Percentiles rank a stretch among this genome's conserved stretches.
phyloP scores from a whole-genome alignment of 768 basidiomycete genomes.

The Phylloporus sp. region DNA sequence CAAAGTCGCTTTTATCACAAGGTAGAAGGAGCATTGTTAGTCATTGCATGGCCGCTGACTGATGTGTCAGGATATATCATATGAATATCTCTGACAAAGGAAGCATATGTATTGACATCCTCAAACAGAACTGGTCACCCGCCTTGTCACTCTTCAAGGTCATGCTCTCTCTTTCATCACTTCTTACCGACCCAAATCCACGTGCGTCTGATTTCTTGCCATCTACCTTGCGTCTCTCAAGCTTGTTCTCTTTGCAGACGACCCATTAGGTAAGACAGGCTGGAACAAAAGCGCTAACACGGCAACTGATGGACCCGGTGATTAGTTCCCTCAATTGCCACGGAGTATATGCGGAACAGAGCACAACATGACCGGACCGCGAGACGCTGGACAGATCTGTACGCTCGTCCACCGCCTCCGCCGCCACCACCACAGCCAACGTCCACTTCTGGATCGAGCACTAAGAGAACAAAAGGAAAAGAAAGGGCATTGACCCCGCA shows the following conservation, averaged over 20 bases:
- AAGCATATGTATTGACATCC: conserved; percentile 82
- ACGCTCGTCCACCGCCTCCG: conserved; percentile 48
- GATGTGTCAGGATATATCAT: conserved; percentile 68
- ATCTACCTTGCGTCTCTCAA: conserved; percentile 2
- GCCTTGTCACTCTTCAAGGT: conserved; percentile 93
- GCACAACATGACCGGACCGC: conserved; percentile 74
- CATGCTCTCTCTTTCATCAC: conserved; percentile 86
- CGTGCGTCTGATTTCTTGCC: conserved; percentile 44
- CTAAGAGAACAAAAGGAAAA: conserved; percentile 36
- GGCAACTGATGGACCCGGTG: background rate
- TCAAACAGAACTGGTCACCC: conserved; percentile 94
- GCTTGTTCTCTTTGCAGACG: conserved; percentile 40
- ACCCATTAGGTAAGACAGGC: conserved; percentile 56
- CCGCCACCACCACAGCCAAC: conserved; percentile 18
- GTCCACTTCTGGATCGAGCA: background rate
- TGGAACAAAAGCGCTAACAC: background rate
- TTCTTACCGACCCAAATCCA: conserved; percentile 93
- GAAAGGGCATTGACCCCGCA: conserved; percentile 19
- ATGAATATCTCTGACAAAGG: conserved; percentile 85
- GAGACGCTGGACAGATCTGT: conserved; percentile 70
- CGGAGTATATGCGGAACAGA: conserved; percentile 62
- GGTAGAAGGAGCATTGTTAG: conserved; percentile 38
- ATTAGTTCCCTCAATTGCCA: conserved; percentile 68
- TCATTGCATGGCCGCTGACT: background rate
- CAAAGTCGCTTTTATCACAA: conserved; percentile 68